These are phyloP conservation scores for Cytospora mali DNA, from an alignment of 2,329 filamentous ascomycete genomes.

Conservation along the genomic window DNA sequence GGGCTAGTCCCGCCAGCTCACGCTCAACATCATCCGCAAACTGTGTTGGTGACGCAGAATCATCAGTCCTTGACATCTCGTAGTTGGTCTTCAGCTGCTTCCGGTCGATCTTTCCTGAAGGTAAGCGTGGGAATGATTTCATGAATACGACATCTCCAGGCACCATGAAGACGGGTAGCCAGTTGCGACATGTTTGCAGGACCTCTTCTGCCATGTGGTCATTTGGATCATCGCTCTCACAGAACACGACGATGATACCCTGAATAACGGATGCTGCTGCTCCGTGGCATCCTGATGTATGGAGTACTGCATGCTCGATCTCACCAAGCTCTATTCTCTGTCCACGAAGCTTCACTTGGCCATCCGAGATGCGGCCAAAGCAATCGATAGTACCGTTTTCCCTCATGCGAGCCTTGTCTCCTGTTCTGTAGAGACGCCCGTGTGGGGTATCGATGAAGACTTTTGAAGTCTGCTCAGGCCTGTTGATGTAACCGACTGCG, in stretches of 20 bases:
- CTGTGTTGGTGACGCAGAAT: constrained; percentile 10
- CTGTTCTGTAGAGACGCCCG: constrained; percentile 79
- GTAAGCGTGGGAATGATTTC: constrained; percentile 68
- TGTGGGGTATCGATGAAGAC: constrained; percentile 71
- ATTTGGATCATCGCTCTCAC: constrained; percentile 52
- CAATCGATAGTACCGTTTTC: constrained; percentile 76
- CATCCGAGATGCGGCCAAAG: constrained; percentile 75
- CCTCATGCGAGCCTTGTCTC: constrained; percentile 75
- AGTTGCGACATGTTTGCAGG: constrained; percentile 62
- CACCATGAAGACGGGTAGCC: constrained; percentile 84
- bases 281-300: constrained; percentile 62
- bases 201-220: constrained; percentile 50
- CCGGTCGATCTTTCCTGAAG: constrained; percentile 83
- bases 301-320: constrained; percentile 70
- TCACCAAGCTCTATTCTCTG: constrained; percentile 83
- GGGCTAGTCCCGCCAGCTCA: constrained; percentile 39
- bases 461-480: constrained; percentile 70
- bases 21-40: constrained; percentile 38
- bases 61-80: constrained; percentile 17
- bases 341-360: constrained; percentile 84
- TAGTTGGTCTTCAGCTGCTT: constrained; percentile 64
- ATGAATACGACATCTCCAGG: constrained; percentile 72
- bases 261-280: constrained; percentile 69
- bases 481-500: constrained; percentile 79
- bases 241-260: constrained; percentile 75